These are phyloP conservation scores for Candida namnaoensis DNA, from an alignment of 805 yeast species.

Conservation along the genomic window DNA sequence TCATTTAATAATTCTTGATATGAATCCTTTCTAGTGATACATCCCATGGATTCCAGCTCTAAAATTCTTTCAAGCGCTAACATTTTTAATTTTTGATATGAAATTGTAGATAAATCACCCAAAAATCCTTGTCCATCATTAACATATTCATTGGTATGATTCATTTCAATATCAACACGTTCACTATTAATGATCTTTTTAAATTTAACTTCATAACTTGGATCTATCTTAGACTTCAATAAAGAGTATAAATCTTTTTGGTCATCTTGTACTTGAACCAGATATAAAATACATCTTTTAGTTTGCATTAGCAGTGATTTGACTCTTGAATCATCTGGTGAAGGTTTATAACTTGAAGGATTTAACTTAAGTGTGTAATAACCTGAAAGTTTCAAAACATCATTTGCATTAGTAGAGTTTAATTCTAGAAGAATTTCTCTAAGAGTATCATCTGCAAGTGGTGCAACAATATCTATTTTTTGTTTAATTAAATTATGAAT, in stretches of 20 bases:
- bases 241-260: conserved; percentile 61
- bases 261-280: conserved; percentile 71
- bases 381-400: conserved; percentile 39
- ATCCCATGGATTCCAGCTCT: conserved; percentile 63
- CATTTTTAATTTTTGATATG: conserved; percentile 72
- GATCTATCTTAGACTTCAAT: conserved; percentile 55
- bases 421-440: conserved; percentile 30
- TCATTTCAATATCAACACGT: conserved; percentile 21
- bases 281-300: conserved; percentile 73
- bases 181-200: conserved; percentile 44
- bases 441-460: conserved; percentile 46
- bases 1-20: conserved; percentile 77
- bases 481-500: conserved; percentile 35
- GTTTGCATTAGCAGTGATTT: conserved; percentile 63
- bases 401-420: conserved; percentile 36
- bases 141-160: conserved; percentile 31
- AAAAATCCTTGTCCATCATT: conserved; percentile 34
- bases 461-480: conserved; percentile 34
- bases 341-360: conserved; percentile 37
- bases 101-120: conserved; percentile 37
- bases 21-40: conserved; percentile 55
- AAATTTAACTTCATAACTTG: conserved; percentile 63
- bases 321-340: conserved; percentile 44
- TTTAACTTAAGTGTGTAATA: conserved; percentile 51
- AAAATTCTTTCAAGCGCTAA: conserved; percentile 66